A percentile compares a stretch with the other conserved stretches of the same genome.
Evolutionary conservation across 129 eudicot species (phyloP).

Genomic region (Centaurea solstitialis): DNA sequence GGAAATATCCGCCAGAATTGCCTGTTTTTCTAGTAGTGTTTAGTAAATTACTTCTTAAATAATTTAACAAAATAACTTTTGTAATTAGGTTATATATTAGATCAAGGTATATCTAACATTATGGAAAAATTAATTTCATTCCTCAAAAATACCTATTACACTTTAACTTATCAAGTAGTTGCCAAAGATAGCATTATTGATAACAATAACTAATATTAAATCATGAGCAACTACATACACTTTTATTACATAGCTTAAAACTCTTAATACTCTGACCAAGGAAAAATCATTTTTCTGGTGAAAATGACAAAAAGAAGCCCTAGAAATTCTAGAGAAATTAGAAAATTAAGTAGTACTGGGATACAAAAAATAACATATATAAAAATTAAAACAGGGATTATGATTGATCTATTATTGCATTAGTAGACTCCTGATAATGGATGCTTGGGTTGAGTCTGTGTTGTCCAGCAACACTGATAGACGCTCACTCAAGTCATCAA

Average conservation of each 20-base stretch:
- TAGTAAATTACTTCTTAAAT: no score
- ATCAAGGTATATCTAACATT: no score
- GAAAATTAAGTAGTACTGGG: constrained; percentile 6
- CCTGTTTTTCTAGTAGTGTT: no score
- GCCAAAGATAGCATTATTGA: no score
- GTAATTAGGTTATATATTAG: no score
- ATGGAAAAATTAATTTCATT: no score
- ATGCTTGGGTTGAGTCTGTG: constrained; percentile 47
- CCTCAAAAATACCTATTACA: no score
- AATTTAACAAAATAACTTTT: no score
- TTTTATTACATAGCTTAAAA: background rate
- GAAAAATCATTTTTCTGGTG: background rate
- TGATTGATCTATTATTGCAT: constrained; percentile 33
- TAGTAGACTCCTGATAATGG: constrained; percentile 47
- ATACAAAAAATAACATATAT: background rate
- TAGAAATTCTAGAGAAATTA: constrained; percentile 7
- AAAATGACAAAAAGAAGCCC: constrained; percentile 11
- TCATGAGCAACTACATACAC: background rate
- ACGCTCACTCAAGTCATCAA: constrained; percentile 44
- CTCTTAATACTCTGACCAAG: background rate
- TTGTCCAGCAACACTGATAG: constrained; percentile 39
- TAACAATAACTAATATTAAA: background rate
- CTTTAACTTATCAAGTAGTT: no score
- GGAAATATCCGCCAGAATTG: no score
- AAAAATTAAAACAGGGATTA: background rate